These are phyloP conservation scores for Lepraria neglecta DNA, from an alignment of 495 filamentous ascomycete genomes.

Conservation along the genomic window DNA sequence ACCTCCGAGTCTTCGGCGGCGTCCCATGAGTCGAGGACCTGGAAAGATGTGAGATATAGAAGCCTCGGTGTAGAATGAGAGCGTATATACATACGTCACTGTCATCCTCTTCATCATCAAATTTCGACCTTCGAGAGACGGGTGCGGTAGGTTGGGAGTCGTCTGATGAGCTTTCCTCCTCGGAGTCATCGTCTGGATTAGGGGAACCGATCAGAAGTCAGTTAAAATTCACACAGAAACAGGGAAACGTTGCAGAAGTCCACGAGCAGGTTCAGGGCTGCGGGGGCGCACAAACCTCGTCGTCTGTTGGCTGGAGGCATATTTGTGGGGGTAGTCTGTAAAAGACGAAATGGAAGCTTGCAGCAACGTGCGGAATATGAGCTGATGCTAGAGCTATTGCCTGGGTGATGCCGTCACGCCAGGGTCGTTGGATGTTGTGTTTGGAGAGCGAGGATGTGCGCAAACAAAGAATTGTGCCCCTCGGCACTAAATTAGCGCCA, in stretches of 20 bases:
- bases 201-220: background rate
- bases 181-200: slow-evolving; percentile 58
- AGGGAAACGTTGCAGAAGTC: background rate
- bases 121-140: slow-evolving; percentile 60
- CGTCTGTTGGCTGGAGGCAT: slow-evolving; percentile 13
- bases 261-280: background rate
- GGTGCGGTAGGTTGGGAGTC: slow-evolving; percentile 51
- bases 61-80: slow-evolving; percentile 11
- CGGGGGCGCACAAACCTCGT: slow-evolving; percentile 8
- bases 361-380: background rate
- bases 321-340: background rate
- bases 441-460: background rate
- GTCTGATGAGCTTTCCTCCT: slow-evolving; percentile 53
- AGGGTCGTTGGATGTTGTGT: background rate
- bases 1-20: slow-evolving; percentile 94
- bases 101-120: slow-evolving; percentile 87
- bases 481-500: too few relatives aligned
- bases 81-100: slow-evolving; percentile 62
- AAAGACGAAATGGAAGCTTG: background rate
- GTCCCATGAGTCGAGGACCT: slow-evolving; percentile 97
- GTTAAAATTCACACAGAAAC: background rate
- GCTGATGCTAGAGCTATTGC: background rate
- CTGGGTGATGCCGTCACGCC: background rate
- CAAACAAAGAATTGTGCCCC: slow-evolving; percentile 9
- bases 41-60: slow-evolving; percentile 14